Evolutionary conservation across 352 stramenopile genomes (phyloP), one percentile per base, ranked within the genome.

Genomic region (Elongisporangium anandrum): DNA sequence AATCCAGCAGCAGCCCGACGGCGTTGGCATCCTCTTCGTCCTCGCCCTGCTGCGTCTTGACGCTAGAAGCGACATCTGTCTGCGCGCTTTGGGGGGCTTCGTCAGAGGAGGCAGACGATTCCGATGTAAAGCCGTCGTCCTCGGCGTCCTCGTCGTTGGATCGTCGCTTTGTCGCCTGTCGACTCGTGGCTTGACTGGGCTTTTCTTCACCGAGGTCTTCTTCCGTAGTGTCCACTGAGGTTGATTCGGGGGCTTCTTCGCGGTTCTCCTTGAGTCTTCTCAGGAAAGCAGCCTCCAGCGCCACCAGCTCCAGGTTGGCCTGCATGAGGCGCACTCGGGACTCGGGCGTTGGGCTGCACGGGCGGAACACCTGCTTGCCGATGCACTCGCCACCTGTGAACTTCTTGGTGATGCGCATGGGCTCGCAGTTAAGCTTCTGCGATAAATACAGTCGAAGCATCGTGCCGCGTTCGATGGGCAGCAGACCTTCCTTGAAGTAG

Each of bases 371-470:
- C 62, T 94, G 85, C 69, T 97, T 97, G 47, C 90, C 90, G 54
- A 96, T 97, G 59, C 83, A 96, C 64, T 94, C 86, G 53, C 81
- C 85, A 26, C 90, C 90, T 6, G 89, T 95, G 65, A 96, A 97
- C 72, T 96, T 96, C 69, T 97, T 97, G 13, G 90, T 96, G 68
- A 97, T 96, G 52, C 90, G 82, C 90, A 97, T 97, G 2, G 90
- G 87, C 60, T 96, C 87, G 61, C 90, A 97, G 64, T 97, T 96
- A 54, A 97, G 86, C 71, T 95, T 95, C 66, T 94, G 84, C 23
- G 87, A 92, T n/a, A 97, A 69, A 61, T 96, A 97, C 5, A 93
- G 70, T 21, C 90, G 82, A 10, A 97, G 85, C 81, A 95, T 97
- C 13, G 86, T 96, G 60, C 90, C 90, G 57, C 88, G 82, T 53